Evolutionary conservation across 2,329 filamentous ascomycete species (phyloP), one percentile per base, ranked within the genome.

Genomic region (Gaeumannomyces sp.): DNA sequence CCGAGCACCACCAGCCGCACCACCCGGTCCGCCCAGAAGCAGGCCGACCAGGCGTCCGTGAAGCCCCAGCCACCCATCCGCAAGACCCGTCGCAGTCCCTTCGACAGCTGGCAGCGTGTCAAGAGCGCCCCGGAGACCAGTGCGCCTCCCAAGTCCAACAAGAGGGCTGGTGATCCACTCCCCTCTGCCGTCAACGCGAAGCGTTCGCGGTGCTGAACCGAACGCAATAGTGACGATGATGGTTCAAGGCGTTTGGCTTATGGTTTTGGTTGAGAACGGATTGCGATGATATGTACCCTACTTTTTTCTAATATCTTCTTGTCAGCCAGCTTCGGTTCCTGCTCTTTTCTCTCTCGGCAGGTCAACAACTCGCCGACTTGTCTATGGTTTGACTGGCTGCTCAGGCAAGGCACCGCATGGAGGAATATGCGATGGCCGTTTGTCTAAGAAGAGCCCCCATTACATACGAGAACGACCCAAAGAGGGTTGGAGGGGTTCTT

Each of bases 51-150:
- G 16, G 68, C 79, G 11, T 79, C 82, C 0, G 70, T 78, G 67
- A 82, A 79, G 69, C 65, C 69, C 66, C 73, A 73, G 66, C 70
- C 71, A 59, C 72, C 77, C 66, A 66, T 70, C 66, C 68, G 69
- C 66, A 69, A 68, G 62, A 53, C 64, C 29, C 71, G 75, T 68
- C 78, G 77, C 65, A 87, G 83, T 70, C 86, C 85, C 2, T 92
- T 92, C 70, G 87, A 90, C 70, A 80, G 80, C 56, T 92, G 89
- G 89, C 83, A 80, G 68, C 85, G 88, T 65, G 85, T 85, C 70
- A 92, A 92, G 79, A 78, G 76, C 70, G 72, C 77, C 74, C 68
- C 75, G 69, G 72, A 31, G 11, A 56, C 61, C 61, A 19, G 56
- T 29, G 19, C 33, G 28, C 10, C 61, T 62, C 25, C 14, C 57